Base-by-base conservation (phyloP, 768 basidiomycete genomes). In the Termitomyces sp. region DNA sequence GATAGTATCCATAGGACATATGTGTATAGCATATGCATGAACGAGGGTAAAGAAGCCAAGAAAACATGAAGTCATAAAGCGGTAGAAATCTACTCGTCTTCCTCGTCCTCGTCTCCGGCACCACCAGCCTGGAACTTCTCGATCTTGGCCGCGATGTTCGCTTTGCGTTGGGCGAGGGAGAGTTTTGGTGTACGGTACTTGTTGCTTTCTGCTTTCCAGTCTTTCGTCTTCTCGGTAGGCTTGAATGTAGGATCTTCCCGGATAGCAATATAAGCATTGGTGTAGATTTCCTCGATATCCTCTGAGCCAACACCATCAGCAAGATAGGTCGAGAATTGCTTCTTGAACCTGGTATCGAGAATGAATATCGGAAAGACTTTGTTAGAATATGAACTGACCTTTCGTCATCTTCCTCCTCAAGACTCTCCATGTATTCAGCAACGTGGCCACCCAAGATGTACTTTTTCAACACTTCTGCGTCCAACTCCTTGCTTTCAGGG, bases 391-490 rank as follows among this genome's bases (percentile, higher is more conserved):
- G 9, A 7, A 27, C 82, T 61, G 65, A 87, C 87, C 95, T 85
- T 78, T 98, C 96, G 68, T 98, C 97, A 71, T 99, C 97, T 80
- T 99, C 97, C 83, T 99, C 97, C 79, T 99, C 97, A 54, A 98
- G 79, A 57, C 87, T 91, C 79, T 98, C 93, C 97, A 99, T 99
- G 83, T 98, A 99, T 78, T 98, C 97, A 51, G 97, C 93, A 57
- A 99, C 89, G 73, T 99, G 97, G 53, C 95, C 95, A 72, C 93
- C 95, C 67, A 82, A 91, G 73, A 99, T 98, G 80, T 99, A 99
- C 78, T 96, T 96, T 74, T 96, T 94, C 69, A 98, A 81, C 56
- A 88, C 85, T 75, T 98, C 97, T 44, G 93, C 87, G 62, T 99
- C 95, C 61, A 99, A 84, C 73, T 88, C 79, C 82, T 99, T 99